Evolutionary conservation across 352 stramenopile genomes (phyloP).

Genomic region (Globisporangium takayamanum): DNA sequence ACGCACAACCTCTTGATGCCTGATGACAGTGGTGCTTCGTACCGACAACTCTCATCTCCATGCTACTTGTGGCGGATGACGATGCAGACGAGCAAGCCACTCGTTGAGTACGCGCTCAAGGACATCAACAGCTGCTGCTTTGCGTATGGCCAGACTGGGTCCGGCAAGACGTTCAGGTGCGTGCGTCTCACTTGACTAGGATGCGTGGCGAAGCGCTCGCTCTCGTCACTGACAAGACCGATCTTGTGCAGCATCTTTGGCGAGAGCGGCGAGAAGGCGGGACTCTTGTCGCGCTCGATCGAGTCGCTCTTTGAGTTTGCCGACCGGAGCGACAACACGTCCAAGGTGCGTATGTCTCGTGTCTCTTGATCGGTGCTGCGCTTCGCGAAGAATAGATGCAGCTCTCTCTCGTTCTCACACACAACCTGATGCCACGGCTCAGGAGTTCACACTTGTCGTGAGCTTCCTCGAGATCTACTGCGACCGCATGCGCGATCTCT

Average conservation of each 20-base stretch:
- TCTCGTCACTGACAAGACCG: background rate
- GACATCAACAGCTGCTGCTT: constrained; percentile 94
- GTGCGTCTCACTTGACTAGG: constrained; percentile 7
- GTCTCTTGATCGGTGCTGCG: background rate
- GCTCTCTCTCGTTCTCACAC: background rate
- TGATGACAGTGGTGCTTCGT: background rate
- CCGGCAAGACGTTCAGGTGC: constrained; percentile 82
- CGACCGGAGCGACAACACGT: constrained; percentile 48
- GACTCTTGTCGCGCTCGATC: constrained; percentile 85
- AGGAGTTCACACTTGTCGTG: constrained; percentile 81
- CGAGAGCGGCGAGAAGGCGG: constrained; percentile 72
- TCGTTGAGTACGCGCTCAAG: constrained; percentile 88
- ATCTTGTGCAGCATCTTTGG: constrained; percentile 76
- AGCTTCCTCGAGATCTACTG: constrained; percentile 94
- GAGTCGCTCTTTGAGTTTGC: constrained; percentile 88
- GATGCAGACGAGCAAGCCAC: constrained; percentile 62
- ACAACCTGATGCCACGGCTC: background rate
- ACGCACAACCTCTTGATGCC: background rate
- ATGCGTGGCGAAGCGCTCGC: background rate
- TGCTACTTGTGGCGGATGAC: background rate
- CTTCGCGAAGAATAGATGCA: too few relatives aligned
- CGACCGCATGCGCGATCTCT: constrained; percentile 89
- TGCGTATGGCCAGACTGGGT: constrained; percentile 88
- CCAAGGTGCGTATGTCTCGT: constrained; percentile 27
- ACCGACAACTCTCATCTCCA: background rate